Percentiles rank a stretch among this genome's conserved stretches.
Conservation (phyloP, 345 rosid species). For the Eutrema japonicum region DNA sequence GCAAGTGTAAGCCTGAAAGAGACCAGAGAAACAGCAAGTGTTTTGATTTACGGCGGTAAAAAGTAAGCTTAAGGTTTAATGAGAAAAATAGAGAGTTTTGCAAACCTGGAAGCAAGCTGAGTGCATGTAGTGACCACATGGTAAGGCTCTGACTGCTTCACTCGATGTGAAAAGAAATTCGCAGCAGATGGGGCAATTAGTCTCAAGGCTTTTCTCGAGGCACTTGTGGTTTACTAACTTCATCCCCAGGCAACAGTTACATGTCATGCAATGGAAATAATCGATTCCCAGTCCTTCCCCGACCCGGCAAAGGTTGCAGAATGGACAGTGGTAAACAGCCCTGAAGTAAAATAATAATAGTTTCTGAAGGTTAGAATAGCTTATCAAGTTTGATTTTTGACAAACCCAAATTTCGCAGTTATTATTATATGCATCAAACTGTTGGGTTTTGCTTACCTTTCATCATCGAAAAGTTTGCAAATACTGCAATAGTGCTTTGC, state of each 20-base stretch:
- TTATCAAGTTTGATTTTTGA: slow-evolving; percentile 10
- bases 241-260: slow-evolving; percentile 86
- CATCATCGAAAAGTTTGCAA: slow-evolving; percentile 95
- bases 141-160: slow-evolving; percentile 79
- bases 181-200: slow-evolving; percentile 90
- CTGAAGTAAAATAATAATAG: slow-evolving; percentile 48
- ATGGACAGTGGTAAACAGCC: slow-evolving; percentile 85
- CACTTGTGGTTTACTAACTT: slow-evolving; percentile 80
- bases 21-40: slow-evolving; percentile 29
- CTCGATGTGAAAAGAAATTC: slow-evolving; percentile 88
- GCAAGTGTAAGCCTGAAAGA: slow-evolving; percentile 85
- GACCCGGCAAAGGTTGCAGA: slow-evolving; percentile 91
- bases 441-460: slow-evolving; percentile 54
- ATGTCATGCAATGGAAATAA: slow-evolving; percentile 94
- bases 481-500: slow-evolving; percentile 85
- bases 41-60: slow-evolving; percentile 1
- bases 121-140: slow-evolving; percentile 96
- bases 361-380: slow-evolving; percentile 21
- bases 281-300: slow-evolving; percentile 89
- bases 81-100: slow-evolving; percentile 16
- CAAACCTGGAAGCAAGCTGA: slow-evolving; percentile 92
- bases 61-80: slow-evolving; percentile 4
- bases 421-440: slow-evolving; percentile 12
- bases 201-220: slow-evolving; percentile 84
- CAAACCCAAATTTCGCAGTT: neutral